Evolutionary conservation across 2,329 filamentous ascomycete species (phyloP), one percentile per base, ranked within the genome.

Genomic region (Lasiodiplodia sp.): DNA sequence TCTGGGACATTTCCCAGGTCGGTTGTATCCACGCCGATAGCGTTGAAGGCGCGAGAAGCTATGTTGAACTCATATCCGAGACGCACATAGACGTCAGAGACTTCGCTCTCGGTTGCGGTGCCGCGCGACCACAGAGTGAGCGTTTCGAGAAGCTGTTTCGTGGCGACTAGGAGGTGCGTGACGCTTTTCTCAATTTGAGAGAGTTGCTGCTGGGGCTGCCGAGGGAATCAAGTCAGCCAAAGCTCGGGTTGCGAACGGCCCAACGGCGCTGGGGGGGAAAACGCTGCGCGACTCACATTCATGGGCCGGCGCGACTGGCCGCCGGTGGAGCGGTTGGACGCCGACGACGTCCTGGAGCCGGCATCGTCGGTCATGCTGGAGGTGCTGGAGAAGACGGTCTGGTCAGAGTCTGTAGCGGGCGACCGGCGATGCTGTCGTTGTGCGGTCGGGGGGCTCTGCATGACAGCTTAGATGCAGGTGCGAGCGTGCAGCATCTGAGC

Each of bases 151-250:
- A 99, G 90, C 81, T 98, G 94, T 80, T 99, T 99, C 40, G 96
- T 99, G 44, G 96, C 96, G 72, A 99, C 95, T 44, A 99, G 90
- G 55, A 99, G 91, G 79, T 99, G 96, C 12, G 95, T 97, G 72
- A 99, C 96, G 79, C 94, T 97, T 85, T 97, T 98, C 84, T 99
- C 96, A 81, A 99, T 99, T 80, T 97, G 95, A 65, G 95, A 97
- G 73, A 99, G 87, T 73, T 93, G 85, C 85, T 92, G 84, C 84
- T 90, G 84, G 81, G 89, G 84, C 91, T 92, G 76, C 71, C 73
- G 73, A 55, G 58, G 57, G 68, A 57, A 69, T 34, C 18, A 21
- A 7, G 66, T 68, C 23, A 68, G 56, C 34, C 53, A 49, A 38
- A 58, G 21, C 25, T 58, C 25, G 16, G 8, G 53, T 28, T 44